phyloP scores from a whole-genome alignment of 108 stramenopile species.

The Cyclotella distinguenda region DNA sequence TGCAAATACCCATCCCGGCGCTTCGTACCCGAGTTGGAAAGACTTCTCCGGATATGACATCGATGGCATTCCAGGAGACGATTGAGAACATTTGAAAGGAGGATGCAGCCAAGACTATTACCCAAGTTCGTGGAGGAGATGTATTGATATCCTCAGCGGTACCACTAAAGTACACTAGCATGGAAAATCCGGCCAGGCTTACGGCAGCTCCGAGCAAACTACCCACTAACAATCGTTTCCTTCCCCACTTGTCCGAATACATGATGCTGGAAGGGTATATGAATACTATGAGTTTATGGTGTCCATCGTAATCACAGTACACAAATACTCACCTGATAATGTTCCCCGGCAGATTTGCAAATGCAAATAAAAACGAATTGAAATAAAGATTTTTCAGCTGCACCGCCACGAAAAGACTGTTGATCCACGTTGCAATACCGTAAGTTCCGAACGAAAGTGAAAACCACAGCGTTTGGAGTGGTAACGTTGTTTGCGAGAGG shows the following conservation, averaged over 20 bases:
- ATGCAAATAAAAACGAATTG: slow-evolving; percentile 77
- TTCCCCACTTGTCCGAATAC: slow-evolving; percentile 58
- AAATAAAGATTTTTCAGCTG: slow-evolving; percentile 73
- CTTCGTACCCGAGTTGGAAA: slow-evolving; percentile 75
- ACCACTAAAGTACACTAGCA: slow-evolving; percentile 22
- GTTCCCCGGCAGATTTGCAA: slow-evolving; percentile 74
- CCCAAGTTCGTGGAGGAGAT: slow-evolving; percentile 19
- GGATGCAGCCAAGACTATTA: slow-evolving; percentile 64
- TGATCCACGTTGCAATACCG: slow-evolving; percentile 82
- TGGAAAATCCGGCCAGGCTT: slow-evolving; percentile 63
- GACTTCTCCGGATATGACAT: slow-evolving; percentile 65
- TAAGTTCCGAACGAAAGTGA: slow-evolving; percentile 71
- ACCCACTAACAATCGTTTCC: slow-evolving; percentile 51
- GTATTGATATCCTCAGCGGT: background rate
- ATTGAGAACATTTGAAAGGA: slow-evolving; percentile 74
- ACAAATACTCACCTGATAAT: slow-evolving; percentile 16
- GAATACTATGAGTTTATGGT: too few relatives aligned
- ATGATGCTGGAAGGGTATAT: slow-evolving; percentile 31
- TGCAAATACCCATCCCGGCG: slow-evolving; percentile 79
- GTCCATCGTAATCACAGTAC: background rate
- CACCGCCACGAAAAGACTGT: slow-evolving; percentile 69
- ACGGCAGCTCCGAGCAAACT: slow-evolving; percentile 49
- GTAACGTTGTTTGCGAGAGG: slow-evolving; percentile 56
- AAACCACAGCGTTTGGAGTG: slow-evolving; percentile 76
- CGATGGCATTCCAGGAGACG: slow-evolving; percentile 77